Evolutionary conservation across 345 rosid species (phyloP).

Genomic region (Eutrema japonicum): DNA sequence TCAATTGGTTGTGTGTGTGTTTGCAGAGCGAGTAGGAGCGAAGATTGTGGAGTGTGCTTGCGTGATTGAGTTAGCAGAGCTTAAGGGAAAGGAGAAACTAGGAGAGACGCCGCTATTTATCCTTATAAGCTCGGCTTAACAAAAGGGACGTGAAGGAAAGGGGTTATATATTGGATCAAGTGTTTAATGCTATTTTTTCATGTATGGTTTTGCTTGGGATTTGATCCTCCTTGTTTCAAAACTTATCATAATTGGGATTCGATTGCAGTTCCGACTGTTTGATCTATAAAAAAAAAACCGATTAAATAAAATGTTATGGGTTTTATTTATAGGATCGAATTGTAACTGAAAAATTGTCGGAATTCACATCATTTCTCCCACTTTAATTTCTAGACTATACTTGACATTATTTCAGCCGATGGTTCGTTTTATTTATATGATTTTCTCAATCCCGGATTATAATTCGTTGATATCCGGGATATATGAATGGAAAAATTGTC

Average conservation of each 20-base stretch:
- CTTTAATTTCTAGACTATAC: no score
- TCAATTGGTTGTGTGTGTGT: constrained; percentile 31
- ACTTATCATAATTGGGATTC: constrained; percentile 26
- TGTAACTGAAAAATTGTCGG: no score
- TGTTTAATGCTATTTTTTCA: constrained; percentile 18
- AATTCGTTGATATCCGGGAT: no score
- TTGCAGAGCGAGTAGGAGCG: constrained; percentile 90
- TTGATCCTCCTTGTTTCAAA: constrained; percentile 32
- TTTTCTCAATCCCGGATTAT: no score
- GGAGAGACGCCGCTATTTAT: constrained; percentile 82
- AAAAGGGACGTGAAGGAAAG: not conserved
- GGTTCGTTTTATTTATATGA: no score
- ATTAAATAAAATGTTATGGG: no score
- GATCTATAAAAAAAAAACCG: no score
- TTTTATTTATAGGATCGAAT: no score
- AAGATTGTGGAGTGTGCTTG: constrained; percentile 93
- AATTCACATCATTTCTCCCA: no score
- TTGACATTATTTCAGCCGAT: no score
- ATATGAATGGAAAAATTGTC: no score
- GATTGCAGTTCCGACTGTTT: no score
- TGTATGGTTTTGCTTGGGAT: constrained; percentile 34
- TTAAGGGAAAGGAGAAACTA: constrained; percentile 80
- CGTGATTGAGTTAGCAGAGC: constrained; percentile 85
- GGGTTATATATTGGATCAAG: constrained; percentile 13
- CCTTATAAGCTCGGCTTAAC: constrained; percentile 57